phyloP scores from a whole-genome alignment of 192 early-diverging fungal genomes.

The Cetraspora pellucida region DNA sequence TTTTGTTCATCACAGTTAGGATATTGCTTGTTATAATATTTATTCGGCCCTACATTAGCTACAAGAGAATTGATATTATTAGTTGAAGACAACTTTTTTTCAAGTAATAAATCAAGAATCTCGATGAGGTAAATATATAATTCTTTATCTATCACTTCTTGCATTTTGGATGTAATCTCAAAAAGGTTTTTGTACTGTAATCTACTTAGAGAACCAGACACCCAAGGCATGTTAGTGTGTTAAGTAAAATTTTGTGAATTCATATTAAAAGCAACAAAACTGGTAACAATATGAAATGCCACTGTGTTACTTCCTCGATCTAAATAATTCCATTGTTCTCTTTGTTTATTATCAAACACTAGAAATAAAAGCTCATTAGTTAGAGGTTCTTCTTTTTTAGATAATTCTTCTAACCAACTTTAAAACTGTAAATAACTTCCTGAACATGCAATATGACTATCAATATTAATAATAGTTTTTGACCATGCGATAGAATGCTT shows the following conservation, averaged over 20 bases:
- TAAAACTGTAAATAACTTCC: neutral
- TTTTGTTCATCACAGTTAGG: constrained; percentile 2
- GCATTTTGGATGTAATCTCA: constrained; percentile 2
- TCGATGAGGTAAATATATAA: constrained; percentile 20
- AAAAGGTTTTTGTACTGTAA: constrained; percentile 28
- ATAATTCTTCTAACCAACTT: neutral
- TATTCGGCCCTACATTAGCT: neutral
- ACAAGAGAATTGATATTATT: constrained; percentile 17
- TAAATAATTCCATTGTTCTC: constrained; percentile 24
- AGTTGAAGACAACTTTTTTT: constrained; percentile 25
- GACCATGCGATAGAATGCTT: too few species aligned
- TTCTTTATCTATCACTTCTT: constrained; percentile 20
- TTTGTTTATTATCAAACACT: constrained; percentile 32
- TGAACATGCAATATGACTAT: constrained; percentile 10
- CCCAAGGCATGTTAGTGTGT: constrained; percentile 19
- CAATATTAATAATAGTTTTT: too few species aligned
- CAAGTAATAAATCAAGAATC: neutral
- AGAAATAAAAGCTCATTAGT: too few species aligned
- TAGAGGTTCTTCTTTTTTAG: neutral
- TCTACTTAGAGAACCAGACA: constrained; percentile 10
- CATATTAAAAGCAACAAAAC: too few species aligned
- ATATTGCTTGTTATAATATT: neutral
- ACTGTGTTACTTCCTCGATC: constrained; percentile 19
- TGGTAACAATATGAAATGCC: neutral
- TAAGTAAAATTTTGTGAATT: constrained; percentile 23